A percentile compares a stretch with the other conserved stretches of the same genome.
phyloP scores from a whole-genome alignment of 257 asterid genomes.

The Jacaranda copaia region DNA sequence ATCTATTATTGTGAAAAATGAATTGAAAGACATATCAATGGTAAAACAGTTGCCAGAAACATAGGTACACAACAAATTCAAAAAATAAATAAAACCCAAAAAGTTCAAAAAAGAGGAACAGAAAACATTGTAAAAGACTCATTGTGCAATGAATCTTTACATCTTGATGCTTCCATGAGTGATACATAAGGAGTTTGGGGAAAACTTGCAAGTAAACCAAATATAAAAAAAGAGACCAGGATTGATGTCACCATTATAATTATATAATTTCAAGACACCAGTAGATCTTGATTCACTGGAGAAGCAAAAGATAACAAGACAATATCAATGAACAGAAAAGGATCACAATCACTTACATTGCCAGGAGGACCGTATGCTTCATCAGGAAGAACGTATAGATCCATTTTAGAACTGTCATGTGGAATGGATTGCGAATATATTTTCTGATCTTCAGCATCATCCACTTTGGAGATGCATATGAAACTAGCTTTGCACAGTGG shows the following conservation, averaged over 20 bases:
- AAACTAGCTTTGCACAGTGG: slow-evolving; percentile 92
- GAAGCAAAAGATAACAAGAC: slow-evolving; percentile 8
- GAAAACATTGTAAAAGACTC: background rate
- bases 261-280: background rate
- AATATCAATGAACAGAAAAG: slow-evolving; percentile 2
- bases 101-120: background rate
- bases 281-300: slow-evolving; percentile 3
- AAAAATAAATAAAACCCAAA: background rate
- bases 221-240: background rate
- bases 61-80: background rate
- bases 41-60: background rate
- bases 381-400: slow-evolving; percentile 68
- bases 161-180: background rate
- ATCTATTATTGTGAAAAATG: background rate
- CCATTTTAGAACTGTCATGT: slow-evolving; percentile 45
- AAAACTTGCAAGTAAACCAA: background rate
- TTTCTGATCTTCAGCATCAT: slow-evolving; percentile 83
- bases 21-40: background rate
- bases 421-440: slow-evolving; percentile 86
- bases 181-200: background rate
- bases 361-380: slow-evolving; percentile 43
- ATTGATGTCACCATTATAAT: background rate
- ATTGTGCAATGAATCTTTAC: background rate
- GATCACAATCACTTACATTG: slow-evolving; percentile 55
- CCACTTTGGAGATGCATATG: slow-evolving; percentile 74